Evolutionary conservation across 352 stramenopile genomes (phyloP).

Genomic region (Globisporangium uncinulatum): DNA sequence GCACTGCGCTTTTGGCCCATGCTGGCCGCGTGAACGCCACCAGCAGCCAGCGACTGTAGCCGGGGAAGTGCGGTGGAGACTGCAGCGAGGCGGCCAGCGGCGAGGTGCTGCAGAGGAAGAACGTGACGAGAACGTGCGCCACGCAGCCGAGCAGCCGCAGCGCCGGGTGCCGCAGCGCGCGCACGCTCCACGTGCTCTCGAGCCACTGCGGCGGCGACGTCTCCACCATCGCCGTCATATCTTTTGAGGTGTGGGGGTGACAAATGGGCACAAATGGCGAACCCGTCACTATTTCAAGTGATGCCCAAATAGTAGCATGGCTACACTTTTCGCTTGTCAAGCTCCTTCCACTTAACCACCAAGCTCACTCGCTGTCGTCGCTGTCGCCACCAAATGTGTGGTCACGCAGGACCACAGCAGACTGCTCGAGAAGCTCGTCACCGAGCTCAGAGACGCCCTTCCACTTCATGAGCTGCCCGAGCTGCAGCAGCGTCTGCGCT

Average conservation of each 20-base stretch:
- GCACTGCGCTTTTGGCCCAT: slow-evolving; percentile 19
- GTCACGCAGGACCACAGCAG: slow-evolving; percentile 38
- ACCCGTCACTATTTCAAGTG: neutral
- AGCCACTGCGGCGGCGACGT: slow-evolving; percentile 15
- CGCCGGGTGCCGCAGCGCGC: slow-evolving; percentile 34
- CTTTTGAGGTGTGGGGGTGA: neutral
- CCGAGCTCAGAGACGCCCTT: slow-evolving; percentile 39
- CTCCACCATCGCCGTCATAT: neutral
- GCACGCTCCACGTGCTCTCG: slow-evolving; percentile 29
- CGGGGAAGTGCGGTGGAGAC: slow-evolving; percentile 27
- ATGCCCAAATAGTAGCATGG: neutral
- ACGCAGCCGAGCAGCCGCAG: slow-evolving; percentile 31
- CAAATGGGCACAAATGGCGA: too few species aligned
- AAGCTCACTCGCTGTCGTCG: slow-evolving; percentile 15
- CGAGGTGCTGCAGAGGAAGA: slow-evolving; percentile 34
- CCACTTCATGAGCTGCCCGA: slow-evolving; percentile 79
- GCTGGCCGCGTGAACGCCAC: slow-evolving; percentile 17
- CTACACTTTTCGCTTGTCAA: too few species aligned
- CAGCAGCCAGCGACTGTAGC: slow-evolving; percentile 26
- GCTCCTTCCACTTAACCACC: too few species aligned
- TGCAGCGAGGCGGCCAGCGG: slow-evolving; percentile 30
- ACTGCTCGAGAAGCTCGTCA: slow-evolving; percentile 44
- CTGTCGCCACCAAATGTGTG: slow-evolving; percentile 47
- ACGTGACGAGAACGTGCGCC: slow-evolving; percentile 25
- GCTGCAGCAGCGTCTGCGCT: slow-evolving; percentile 50